Base-by-base conservation (phyloP, 306 rosid genomes). In the Senna tora region DNA sequence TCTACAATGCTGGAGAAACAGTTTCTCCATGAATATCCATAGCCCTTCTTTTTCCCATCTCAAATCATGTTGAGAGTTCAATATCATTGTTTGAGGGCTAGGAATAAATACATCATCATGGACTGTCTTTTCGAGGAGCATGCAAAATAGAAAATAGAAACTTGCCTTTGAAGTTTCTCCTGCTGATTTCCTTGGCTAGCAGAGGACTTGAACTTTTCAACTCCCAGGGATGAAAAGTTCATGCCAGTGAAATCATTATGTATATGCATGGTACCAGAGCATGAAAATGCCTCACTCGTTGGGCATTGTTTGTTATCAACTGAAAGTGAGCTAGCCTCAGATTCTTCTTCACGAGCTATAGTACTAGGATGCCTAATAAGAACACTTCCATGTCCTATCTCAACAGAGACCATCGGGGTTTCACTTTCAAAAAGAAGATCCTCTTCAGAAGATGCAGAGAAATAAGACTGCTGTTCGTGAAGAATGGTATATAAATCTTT, bases 351-450 rank as follows among this genome's bases (percentile, higher is more conserved):
- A 36, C 96, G 89, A 55, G 83, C 86, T 64, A 91, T 82, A 49
- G 90, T 84, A 80, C 87, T 89, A 1, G 99, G 99, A 82, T 91
- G 97, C 91, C 96, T 85, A 17, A 94, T 87, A 65, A 94, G 97
- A 81, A 94, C 90, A 81, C 96, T 91, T 79, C 99, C 99, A 81
- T 94, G 99, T 83, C 99, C 99, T 74, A 91, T 91, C 87, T 94
- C 99, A 78, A 94, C 99, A 67, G 99, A 94, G 77, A 94, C 99
- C 99, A 94, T 89, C 41, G 99, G 99, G n/a, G 86, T 80, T 79
- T 87, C 97, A 77, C 93, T 91, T 68, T 91, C 99, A 30, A 85
- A 91, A 82, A 94, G 97, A 60, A 94, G 84, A 75, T 91, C 99
- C 57, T 94, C 99, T 67, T 91, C 95, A 13, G 99, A 94, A 57